Conservation (phyloP, 228 moss, liverwort and hornwort genomes). For the Sphagnum fallax region DNA sequence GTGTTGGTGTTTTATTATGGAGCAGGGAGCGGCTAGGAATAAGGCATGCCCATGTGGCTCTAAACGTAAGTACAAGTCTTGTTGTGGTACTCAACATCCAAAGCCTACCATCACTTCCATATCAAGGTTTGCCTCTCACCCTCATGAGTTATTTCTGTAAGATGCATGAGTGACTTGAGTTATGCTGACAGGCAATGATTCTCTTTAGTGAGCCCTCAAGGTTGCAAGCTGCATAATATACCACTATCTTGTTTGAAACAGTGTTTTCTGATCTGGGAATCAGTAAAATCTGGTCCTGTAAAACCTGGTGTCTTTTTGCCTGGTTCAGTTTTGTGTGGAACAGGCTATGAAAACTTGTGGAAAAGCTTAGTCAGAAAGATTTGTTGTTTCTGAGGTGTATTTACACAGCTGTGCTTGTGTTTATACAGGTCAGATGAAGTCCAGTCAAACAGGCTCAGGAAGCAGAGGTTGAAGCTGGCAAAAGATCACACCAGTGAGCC, state of each 20-base stretch:
- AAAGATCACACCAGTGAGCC: not conserved
- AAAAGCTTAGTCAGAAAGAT: not conserved
- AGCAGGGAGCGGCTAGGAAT: constrained; percentile 65
- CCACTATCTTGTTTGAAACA: not conserved
- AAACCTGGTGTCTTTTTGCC: not conserved
- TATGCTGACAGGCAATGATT: not conserved
- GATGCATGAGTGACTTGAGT: not conserved
- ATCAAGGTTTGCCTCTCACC: constrained; percentile 47
- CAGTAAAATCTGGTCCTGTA: too few relatives aligned
- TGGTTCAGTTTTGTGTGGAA: not conserved
- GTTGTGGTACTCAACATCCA: constrained; percentile 75
- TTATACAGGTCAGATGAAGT: too few relatives aligned
- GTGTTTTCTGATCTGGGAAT: not conserved
- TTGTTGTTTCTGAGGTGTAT: not conserved
- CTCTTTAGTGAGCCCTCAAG: not conserved
- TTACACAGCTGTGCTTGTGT: too few relatives aligned
- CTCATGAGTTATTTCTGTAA: not conserved
- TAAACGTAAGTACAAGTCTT: constrained; percentile 88
- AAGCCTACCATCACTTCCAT: constrained; percentile 51
- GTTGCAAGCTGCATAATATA: not conserved
- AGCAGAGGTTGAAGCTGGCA: not conserved
- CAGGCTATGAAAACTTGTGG: not conserved
- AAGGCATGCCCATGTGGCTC: constrained; percentile 96
- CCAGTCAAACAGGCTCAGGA: not conserved
- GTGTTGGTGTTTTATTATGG: not conserved